Evolutionary conservation across 192 early-diverging fungal genomes (phyloP).

Genomic region (Rhizoclosmatium sp.): DNA sequence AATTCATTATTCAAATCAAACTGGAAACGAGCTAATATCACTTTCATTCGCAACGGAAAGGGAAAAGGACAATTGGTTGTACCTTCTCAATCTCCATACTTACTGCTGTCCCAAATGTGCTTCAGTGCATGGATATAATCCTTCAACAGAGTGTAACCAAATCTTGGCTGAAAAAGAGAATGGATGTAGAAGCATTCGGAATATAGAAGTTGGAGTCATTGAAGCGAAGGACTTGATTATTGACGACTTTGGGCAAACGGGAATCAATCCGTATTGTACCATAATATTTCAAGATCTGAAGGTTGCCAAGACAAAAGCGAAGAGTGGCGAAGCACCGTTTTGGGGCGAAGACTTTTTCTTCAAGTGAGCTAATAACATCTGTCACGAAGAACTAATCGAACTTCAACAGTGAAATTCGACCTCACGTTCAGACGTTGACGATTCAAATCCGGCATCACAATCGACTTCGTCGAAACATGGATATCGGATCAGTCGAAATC

Average conservation of each 20-base stretch:
- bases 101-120: conserved; percentile 46
- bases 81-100: conserved; percentile 20
- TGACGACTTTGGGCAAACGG: neutral
- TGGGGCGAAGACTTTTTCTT: conserved; percentile 57
- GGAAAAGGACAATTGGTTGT: conserved; percentile 47
- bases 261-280: conserved; percentile 31
- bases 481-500: conserved; percentile 54
- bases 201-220: conserved; percentile 42
- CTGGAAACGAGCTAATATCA: conserved; percentile 47
- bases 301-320: conserved; percentile 49
- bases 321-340: conserved; percentile 50
- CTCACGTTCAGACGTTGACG: conserved; percentile 41
- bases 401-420: conserved; percentile 42
- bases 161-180: conserved; percentile 26
- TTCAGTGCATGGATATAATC: conserved; percentile 19
- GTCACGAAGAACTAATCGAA: too few relatives aligned
- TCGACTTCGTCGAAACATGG: conserved; percentile 39
- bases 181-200: conserved; percentile 14
- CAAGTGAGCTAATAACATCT: conserved; percentile 12
- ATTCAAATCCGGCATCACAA: conserved; percentile 47
- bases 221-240: conserved; percentile 54
- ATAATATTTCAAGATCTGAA: conserved; percentile 56
- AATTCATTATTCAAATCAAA: conserved; percentile 12
- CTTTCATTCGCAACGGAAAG: conserved; percentile 45
- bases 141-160: conserved; percentile 20